These are phyloP conservation scores for Fusarium oxysporum DNA, from an alignment of 2,329 filamentous ascomycete species.

Conservation along the genomic window DNA sequence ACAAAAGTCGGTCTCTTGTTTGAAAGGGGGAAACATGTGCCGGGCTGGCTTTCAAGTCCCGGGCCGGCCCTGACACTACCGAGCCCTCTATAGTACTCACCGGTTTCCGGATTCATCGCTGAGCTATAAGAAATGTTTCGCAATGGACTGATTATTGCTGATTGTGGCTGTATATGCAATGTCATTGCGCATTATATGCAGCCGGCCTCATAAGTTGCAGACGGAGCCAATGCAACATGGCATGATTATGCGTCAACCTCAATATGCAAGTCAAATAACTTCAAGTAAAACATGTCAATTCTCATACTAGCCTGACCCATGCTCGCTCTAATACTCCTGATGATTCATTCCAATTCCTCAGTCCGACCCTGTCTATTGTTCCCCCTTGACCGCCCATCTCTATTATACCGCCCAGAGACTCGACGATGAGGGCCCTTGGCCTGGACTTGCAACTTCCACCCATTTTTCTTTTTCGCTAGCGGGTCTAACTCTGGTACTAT, in stretches of 20 bases:
- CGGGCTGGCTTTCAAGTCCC: conserved; percentile 2
- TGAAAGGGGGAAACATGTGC: background rate
- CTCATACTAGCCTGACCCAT: conserved; percentile 26
- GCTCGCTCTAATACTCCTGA: conserved; percentile 41
- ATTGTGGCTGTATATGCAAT: conserved; percentile 1
- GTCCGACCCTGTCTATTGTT: conserved; percentile 31
- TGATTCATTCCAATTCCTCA: conserved; percentile 20
- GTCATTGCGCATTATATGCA: conserved; percentile 1
- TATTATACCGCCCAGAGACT: conserved; percentile 7
- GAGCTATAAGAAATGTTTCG: background rate
- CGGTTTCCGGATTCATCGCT: background rate
- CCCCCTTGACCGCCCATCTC: conserved; percentile 5
- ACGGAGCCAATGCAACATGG: background rate
- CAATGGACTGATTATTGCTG: conserved; percentile 4
- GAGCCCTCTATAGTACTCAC: background rate
- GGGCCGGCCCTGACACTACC: conserved; percentile 9
- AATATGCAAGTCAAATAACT: background rate
- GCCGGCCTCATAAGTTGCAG: conserved; percentile 3
- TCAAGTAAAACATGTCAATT: conserved; percentile 12
- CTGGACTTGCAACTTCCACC: conserved; percentile 1
- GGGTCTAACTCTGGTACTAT: conserved; percentile 2
- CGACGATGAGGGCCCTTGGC: conserved; percentile 1
- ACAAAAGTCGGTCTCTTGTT: background rate
- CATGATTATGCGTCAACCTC: conserved; percentile 9
- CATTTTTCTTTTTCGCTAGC: conserved; percentile 22